Evolutionary conservation across 331 rosid genomes (phyloP).

Genomic region (Quercus tomentella): DNA sequence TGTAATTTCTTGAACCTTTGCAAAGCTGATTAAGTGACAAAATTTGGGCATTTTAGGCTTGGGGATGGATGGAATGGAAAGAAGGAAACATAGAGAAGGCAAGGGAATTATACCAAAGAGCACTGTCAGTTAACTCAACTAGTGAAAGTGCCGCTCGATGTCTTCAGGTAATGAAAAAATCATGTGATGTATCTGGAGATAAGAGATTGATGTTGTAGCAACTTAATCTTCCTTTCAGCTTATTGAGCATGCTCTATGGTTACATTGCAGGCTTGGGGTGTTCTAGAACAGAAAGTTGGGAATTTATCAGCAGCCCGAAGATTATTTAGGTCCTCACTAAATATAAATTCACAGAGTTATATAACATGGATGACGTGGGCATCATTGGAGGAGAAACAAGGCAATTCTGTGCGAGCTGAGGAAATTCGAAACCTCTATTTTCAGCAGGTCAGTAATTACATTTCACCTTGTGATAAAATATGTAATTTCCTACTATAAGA

Average conservation of each 20-base stretch:
- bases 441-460: slow-evolving; percentile 67
- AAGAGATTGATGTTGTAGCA: slow-evolving; percentile 11
- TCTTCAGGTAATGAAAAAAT: slow-evolving; percentile 64
- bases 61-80: slow-evolving; percentile 99
- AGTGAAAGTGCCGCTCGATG: slow-evolving; percentile 94
- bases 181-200: not conserved
- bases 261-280: slow-evolving; percentile 90
- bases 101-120: slow-evolving; percentile 74
- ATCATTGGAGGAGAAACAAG: slow-evolving; percentile 86
- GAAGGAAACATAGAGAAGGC: slow-evolving; percentile 83
- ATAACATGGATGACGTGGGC: slow-evolving; percentile 99
- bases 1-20: not conserved
- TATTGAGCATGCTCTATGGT: not conserved
- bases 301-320: slow-evolving; percentile 76
- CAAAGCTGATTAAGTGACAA: slow-evolving; percentile 20
- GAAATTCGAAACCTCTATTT: slow-evolving; percentile 88
- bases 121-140: slow-evolving; percentile 50
- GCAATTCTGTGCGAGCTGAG: slow-evolving; percentile 83
- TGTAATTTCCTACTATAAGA: not conserved
- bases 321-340: slow-evolving; percentile 77
- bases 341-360: slow-evolving; percentile 86
- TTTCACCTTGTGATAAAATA: not conserved
- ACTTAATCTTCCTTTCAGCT: not conserved
- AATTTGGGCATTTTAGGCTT: slow-evolving; percentile 61
- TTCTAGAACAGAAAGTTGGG: slow-evolving; percentile 81